These are phyloP conservation scores for Hymenoscyphus occultus DNA, from an alignment of 2,329 filamentous ascomycete genomes.

Conservation along the genomic window DNA sequence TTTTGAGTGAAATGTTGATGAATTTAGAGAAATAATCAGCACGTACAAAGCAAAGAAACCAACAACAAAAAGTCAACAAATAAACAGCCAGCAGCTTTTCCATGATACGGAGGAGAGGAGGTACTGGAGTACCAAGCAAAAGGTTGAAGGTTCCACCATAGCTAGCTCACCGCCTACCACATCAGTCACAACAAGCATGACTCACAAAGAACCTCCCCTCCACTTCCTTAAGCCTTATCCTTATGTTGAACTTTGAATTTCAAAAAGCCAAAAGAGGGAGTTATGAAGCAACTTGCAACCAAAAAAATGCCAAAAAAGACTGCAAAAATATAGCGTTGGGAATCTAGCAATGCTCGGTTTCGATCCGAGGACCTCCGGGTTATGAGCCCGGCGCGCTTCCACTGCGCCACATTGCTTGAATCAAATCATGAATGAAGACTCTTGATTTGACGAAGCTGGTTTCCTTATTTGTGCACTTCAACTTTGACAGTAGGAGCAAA, in stretches of 20 bases:
- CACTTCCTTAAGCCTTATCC: background rate
- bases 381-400: constrained; percentile 41
- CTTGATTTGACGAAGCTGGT: background rate
- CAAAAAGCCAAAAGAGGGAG: background rate
- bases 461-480: background rate
- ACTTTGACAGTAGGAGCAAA: background rate
- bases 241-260: background rate
- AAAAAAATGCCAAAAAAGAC: constrained; percentile 9
- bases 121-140: too few species aligned
- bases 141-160: constrained; percentile 1
- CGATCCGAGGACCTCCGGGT: constrained; percentile 40
- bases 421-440: background rate
- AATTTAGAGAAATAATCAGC: background rate
- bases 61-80: background rate
- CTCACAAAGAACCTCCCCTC: background rate
- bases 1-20: background rate
- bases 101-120: background rate
- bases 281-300: background rate
- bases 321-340: background rate
- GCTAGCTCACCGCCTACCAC: background rate
- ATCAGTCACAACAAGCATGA: too few species aligned
- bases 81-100: background rate
- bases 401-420: constrained; percentile 38
- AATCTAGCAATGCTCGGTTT: constrained; percentile 37
- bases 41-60: too few species aligned